Percentiles rank a stretch among this genome's conserved stretches.
Evolutionary conservation across 768 basidiomycete genomes (phyloP).

Genomic region (Serendipita sp.): DNA sequence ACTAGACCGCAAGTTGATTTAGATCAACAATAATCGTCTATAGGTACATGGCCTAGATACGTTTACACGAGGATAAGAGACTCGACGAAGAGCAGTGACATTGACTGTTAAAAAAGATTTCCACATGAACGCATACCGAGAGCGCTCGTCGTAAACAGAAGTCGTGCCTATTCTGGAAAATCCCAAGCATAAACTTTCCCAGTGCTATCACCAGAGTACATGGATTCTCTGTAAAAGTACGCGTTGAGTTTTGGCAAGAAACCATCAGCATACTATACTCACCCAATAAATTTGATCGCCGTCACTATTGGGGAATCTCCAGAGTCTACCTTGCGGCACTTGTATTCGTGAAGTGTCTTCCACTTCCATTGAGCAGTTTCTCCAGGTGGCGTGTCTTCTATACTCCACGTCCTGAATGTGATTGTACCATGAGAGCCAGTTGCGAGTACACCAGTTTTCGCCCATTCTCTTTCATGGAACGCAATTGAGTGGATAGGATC

Average conservation of each 20-base stretch:
- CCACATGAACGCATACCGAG: too few relatives aligned
- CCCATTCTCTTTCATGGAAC: conserved; percentile 83
- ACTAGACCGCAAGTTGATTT: too few relatives aligned
- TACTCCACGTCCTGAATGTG: conserved; percentile 69
- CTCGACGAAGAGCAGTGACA: too few relatives aligned
- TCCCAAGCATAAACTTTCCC: conserved; percentile 45
- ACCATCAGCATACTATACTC: conserved; percentile 9
- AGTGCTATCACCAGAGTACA: conserved; percentile 50
- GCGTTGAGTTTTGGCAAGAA: not conserved
- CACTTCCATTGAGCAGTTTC: conserved; percentile 64
- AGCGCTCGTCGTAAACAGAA: too few relatives aligned
- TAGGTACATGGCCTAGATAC: too few relatives aligned
- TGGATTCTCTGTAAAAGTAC: conserved; percentile 28
- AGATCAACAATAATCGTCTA: too few relatives aligned
- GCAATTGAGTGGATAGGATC: conserved; percentile 53
- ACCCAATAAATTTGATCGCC: conserved; percentile 75
- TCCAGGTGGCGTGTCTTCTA: conserved; percentile 52
- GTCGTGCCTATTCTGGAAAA: conserved; percentile 29
- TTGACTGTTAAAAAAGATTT: too few relatives aligned
- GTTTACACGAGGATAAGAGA: too few relatives aligned
- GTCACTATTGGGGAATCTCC: conserved; percentile 44
- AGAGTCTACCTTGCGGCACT: conserved; percentile 30
- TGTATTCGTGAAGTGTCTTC: conserved; percentile 49
- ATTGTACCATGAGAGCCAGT: conserved; percentile 61
- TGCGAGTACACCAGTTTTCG: conserved; percentile 60